Base-by-base conservation (phyloP, 75 land plant genomes). In the Pinus taeda region DNA sequence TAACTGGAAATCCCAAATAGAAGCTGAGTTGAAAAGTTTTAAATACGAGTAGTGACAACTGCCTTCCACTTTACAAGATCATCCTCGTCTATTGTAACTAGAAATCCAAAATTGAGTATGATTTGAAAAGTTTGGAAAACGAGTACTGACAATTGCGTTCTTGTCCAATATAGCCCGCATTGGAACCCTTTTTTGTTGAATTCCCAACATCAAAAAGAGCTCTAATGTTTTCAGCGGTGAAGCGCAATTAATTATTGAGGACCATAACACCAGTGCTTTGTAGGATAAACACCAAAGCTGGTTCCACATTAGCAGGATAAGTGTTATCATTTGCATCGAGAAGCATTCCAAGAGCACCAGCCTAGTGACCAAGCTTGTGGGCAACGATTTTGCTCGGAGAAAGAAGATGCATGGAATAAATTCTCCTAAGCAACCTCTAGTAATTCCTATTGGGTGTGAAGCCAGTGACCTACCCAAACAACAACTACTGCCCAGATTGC, bases 1-100 rank as follows among this genome's bases (percentile, higher is more conserved):
- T 45, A 8, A 7, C 53, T 49, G 55, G 55, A 49, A 49, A 49
- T 49, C 9, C 12, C 55, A 13, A 9, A 9, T 49, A 9, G 55
- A 8, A 49, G 8, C 55, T 49, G 1, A 0, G 55, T 49, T 49
- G 11, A 49, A 49, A 49, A 49, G 55, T 49, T 49, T 9, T 0
- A 9, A 49, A 11, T 49, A 49, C 9, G 55, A 9, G 55, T 9
- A 9, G 55, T 9, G 2, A 49, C 12, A 2, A 49, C 53, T 6
- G 7, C 84, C 87, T 78, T 85, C 88, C 73, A 83, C 88, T 77
- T 83, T 87, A 77, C 90, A 75, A 74, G 82, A 76, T 79, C 90
- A 81, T 89, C 91, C 65, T 73, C 91, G 61, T 71, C 81, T 74
- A 79, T 84, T 12, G 91, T 30, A 92, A 49, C 75, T 85, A 84